A percentile compares a stretch with the other conserved stretches of the same genome.
Conservation (phyloP, 768 basidiomycete species). For the Xerocomus brunneocitrinus region DNA sequence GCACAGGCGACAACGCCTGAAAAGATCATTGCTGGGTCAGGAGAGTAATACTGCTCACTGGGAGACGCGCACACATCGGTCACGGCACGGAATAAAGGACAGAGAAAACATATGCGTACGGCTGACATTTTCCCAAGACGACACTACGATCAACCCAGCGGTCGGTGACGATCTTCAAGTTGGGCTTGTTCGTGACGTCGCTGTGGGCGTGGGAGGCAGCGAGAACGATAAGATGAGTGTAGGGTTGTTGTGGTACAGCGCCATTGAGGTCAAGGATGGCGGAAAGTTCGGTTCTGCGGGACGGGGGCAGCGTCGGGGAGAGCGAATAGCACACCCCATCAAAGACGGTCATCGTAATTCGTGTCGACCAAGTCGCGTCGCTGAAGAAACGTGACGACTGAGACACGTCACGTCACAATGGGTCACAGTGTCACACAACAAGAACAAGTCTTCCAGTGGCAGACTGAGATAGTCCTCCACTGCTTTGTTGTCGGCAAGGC, state of each 20-base stretch:
- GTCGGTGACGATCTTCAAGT: constrained; percentile 36
- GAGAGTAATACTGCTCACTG: constrained; percentile 62
- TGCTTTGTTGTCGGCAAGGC: too few relatives aligned
- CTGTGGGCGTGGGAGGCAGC: constrained; percentile 49
- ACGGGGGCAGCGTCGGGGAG: constrained; percentile 42
- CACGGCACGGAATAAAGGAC: not conserved
- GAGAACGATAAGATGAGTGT: constrained; percentile 44
- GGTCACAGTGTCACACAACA: too few relatives aligned
- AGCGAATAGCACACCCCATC: constrained; percentile 42
- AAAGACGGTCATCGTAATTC: not conserved
- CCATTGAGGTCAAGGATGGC: constrained; percentile 53
- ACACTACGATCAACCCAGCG: constrained; percentile 69
- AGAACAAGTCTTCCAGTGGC: too few relatives aligned
- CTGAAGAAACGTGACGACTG: too few relatives aligned
- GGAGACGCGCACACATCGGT: not conserved
- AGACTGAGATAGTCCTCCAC: too few relatives aligned
- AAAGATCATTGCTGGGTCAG: constrained; percentile 75
- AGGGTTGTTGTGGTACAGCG: constrained; percentile 46
- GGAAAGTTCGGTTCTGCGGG: constrained; percentile 41
- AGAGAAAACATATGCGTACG: constrained; percentile 37
- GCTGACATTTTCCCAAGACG: constrained; percentile 52
- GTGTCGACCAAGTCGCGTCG: too few relatives aligned
- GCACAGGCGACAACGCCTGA: constrained; percentile 77
- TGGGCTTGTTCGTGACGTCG: constrained; percentile 34
- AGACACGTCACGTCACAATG: too few relatives aligned